These are phyloP conservation scores for Calonectria pteridis DNA, from an alignment of 2,329 filamentous ascomycete species.

Conservation along the genomic window DNA sequence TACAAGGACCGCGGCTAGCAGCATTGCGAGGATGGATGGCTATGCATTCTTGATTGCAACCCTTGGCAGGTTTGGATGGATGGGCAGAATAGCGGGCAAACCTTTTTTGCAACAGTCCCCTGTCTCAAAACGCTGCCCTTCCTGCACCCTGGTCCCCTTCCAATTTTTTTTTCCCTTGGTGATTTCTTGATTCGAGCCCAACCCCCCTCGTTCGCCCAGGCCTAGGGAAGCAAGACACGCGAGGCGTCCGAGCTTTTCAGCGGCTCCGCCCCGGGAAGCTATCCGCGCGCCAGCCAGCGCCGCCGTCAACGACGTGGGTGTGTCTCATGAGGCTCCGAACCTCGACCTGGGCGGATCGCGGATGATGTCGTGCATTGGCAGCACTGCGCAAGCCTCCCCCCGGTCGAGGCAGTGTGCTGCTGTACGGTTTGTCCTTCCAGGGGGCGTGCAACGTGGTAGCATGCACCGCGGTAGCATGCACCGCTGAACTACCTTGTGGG, in stretches of 20 bases:
- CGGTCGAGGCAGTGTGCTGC: slow-evolving; percentile 17
- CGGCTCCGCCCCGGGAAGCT: slow-evolving; percentile 1
- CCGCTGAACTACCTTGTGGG: neutral
- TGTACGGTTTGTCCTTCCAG: neutral
- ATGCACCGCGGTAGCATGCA: neutral
- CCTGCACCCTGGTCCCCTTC: neutral
- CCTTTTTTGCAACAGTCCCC: slow-evolving; percentile 10
- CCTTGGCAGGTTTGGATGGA: neutral
- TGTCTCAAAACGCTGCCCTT: neutral
- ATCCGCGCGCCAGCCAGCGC: slow-evolving; percentile 20
- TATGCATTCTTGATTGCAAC: slow-evolving; percentile 20
- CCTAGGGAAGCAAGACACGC: slow-evolving; percentile 26
- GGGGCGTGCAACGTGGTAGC: neutral
- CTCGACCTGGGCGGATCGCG: slow-evolving; percentile 37
- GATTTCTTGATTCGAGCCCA: slow-evolving; percentile 7
- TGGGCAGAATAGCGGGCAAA: neutral
- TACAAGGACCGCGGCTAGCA: slow-evolving; percentile 12
- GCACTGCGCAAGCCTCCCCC: slow-evolving; percentile 31
- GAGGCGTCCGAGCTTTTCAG: slow-evolving; percentile 26
- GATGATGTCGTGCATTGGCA: slow-evolving; percentile 46
- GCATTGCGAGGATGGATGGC: slow-evolving; percentile 31
- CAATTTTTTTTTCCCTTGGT: neutral
- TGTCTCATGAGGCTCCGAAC: slow-evolving; percentile 37
- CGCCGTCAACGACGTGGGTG: slow-evolving; percentile 7
- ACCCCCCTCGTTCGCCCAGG: slow-evolving; percentile 15